phyloP scores from a whole-genome alignment of 225 moss, liverwort and hornwort species.

The Straminergon stramineum region DNA sequence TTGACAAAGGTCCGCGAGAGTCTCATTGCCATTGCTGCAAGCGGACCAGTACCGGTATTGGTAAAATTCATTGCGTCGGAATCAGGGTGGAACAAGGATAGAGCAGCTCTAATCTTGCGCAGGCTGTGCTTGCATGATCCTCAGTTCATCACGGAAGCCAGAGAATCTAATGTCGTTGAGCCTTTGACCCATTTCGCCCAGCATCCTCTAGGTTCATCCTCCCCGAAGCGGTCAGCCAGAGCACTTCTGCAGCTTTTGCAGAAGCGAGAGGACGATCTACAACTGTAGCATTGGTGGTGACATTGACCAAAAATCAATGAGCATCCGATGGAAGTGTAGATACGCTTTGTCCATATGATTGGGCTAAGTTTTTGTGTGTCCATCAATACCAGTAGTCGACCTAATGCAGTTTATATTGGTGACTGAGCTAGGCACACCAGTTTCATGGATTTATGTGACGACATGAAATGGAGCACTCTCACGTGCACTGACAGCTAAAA shows the following conservation, averaged over 20 bases:
- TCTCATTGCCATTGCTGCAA: constrained; percentile 23
- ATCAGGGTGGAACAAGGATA: no score
- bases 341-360: not conserved
- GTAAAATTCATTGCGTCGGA: not conserved
- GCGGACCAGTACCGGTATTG: constrained; percentile 3
- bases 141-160: not conserved
- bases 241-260: not conserved
- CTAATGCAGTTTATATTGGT: not conserved
- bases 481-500: not conserved
- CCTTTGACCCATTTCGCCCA: not conserved
- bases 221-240: rapidly evolving
- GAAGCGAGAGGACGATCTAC: not conserved
- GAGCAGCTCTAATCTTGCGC: rapidly evolving
- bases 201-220: not conserved
- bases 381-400: no score
- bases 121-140: not conserved
- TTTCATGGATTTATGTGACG: no score
- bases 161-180: not conserved
- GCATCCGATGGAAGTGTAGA: rapidly evolving
- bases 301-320: not conserved
- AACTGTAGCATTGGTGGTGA: not conserved
- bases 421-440: not conserved
- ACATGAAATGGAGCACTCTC: not conserved
- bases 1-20: constrained; percentile 32
- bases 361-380: not conserved